phyloP scores from a whole-genome alignment of 306 rosid genomes.

The Medicago truncatula region DNA sequence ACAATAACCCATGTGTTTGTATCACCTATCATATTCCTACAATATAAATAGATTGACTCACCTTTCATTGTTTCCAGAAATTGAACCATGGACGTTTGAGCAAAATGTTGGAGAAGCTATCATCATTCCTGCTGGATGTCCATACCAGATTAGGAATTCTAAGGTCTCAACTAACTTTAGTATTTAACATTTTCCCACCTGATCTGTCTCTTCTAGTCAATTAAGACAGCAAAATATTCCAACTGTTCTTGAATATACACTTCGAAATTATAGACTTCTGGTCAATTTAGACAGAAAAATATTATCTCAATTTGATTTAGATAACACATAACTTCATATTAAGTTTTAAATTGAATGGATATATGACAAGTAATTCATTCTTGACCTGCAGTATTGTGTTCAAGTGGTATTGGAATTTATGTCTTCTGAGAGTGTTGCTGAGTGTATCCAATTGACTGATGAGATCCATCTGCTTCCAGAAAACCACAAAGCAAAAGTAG shows the following conservation, averaged over 20 bases:
- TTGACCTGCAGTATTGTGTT: constrained; percentile 76
- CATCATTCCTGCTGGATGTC: constrained; percentile 97
- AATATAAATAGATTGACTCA: constrained; percentile 38
- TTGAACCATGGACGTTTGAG: constrained; percentile 97
- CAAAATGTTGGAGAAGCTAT: constrained; percentile 97
- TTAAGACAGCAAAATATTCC: neutral
- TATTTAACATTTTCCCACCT: constrained; percentile 7
- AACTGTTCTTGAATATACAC: constrained; percentile 33
- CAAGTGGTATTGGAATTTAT: constrained; percentile 87
- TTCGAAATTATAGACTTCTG: neutral
- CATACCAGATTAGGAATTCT: constrained; percentile 87
- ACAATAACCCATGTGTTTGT: neutral
- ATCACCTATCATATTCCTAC: constrained; percentile 19
- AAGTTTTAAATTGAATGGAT: constrained; percentile 2
- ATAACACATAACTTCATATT: neutral
- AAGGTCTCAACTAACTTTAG: constrained; percentile 62
- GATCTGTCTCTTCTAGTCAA: neutral
- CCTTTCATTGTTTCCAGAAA: constrained; percentile 56
- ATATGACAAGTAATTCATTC: constrained; percentile 39
- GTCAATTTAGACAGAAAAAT: neutral
- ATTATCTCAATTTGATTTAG: constrained; percentile 7
- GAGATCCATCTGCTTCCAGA: constrained; percentile 79
- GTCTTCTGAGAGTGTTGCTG: constrained; percentile 81
- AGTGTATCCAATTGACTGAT: constrained; percentile 75
- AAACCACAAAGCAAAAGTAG: constrained; percentile 73